Conservation (phyloP, 805 yeast genomes). For the Diddensiella transvaalensis region DNA sequence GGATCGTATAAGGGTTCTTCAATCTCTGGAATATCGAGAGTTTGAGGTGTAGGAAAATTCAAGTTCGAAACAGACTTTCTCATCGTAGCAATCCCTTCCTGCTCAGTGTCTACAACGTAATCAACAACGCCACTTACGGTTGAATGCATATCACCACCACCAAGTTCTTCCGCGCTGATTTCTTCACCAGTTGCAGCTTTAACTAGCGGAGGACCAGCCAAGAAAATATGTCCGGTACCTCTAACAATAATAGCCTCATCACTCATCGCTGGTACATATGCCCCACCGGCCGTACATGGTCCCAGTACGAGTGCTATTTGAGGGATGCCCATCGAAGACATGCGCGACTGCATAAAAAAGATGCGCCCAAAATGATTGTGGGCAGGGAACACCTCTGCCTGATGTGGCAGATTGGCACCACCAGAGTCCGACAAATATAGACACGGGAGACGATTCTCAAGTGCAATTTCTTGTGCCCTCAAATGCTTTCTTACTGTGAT, state of each 20-base stretch:
- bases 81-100: conserved; percentile 31
- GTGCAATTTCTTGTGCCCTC: conserved; percentile 34
- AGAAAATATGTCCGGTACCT: conserved; percentile 33
- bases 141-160: conserved; percentile 35
- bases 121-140: conserved; percentile 32
- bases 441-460: conserved; percentile 32
- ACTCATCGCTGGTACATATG: conserved; percentile 35
- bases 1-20: conserved; percentile 31
- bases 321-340: conserved; percentile 31
- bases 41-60: conserved; percentile 11
- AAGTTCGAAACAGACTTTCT: conserved; percentile 28
- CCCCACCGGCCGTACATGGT: conserved; percentile 36
- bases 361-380: conserved; percentile 34
- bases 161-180: conserved; percentile 31
- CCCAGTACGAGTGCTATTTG: conserved; percentile 33
- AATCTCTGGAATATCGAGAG: conserved; percentile 6
- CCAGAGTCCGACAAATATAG: conserved; percentile 33
- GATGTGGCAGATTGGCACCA: conserved; percentile 35
- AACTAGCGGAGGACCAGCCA: conserved; percentile 35
- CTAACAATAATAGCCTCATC: conserved; percentile 33
- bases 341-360: conserved; percentile 32
- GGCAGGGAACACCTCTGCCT: conserved; percentile 34
- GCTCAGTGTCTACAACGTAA: conserved; percentile 30
- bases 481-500: conserved; percentile 34
- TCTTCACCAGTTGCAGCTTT: conserved; percentile 36